Conservation (phyloP, 192 early-diverging fungal species). For the Coemansia sp. region DNA sequence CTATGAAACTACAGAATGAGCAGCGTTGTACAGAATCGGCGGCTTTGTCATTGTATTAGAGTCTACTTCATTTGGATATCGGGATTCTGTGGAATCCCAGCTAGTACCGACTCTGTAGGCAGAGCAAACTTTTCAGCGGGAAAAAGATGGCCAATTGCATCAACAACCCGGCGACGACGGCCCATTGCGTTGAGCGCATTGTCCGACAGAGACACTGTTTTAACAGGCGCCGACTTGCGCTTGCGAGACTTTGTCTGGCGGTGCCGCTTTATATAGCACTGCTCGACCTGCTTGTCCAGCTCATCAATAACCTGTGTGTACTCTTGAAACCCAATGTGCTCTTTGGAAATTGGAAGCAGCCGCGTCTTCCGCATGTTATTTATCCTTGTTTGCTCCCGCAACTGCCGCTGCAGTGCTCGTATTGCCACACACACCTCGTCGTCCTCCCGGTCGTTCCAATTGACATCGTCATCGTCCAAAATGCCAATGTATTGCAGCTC, state of each 20-base stretch:
- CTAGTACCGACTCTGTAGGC: slow-evolving; percentile 38
- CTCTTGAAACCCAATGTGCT: slow-evolving; percentile 81
- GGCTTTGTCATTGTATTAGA: neutral
- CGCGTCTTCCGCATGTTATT: slow-evolving; percentile 67
- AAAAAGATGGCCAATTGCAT: slow-evolving; percentile 61
- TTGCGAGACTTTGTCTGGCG: slow-evolving; percentile 70
- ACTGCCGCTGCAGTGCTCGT: slow-evolving; percentile 63
- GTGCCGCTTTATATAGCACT: slow-evolving; percentile 81
- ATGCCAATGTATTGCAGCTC: slow-evolving; percentile 85
- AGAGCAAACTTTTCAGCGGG: slow-evolving; percentile 49
- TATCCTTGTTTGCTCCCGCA: slow-evolving; percentile 64
- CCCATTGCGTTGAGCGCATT: slow-evolving; percentile 65
- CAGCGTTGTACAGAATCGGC: neutral
- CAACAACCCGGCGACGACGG: slow-evolving; percentile 63
- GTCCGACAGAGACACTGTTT: slow-evolving; percentile 64
- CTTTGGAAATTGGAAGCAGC: slow-evolving; percentile 65
- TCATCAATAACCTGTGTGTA: slow-evolving; percentile 84
- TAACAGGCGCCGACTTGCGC: slow-evolving; percentile 57
- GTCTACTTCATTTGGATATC: slow-evolving; percentile 24
- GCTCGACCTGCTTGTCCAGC: slow-evolving; percentile 85
- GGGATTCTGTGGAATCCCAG: slow-evolving; percentile 36
- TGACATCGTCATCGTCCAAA: slow-evolving; percentile 70
- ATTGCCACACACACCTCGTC: slow-evolving; percentile 74
- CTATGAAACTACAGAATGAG: neutral
- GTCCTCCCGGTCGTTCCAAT: slow-evolving; percentile 70